Base-by-base conservation (phyloP, 148 eudicot species). In the Rheum nobile region DNA sequence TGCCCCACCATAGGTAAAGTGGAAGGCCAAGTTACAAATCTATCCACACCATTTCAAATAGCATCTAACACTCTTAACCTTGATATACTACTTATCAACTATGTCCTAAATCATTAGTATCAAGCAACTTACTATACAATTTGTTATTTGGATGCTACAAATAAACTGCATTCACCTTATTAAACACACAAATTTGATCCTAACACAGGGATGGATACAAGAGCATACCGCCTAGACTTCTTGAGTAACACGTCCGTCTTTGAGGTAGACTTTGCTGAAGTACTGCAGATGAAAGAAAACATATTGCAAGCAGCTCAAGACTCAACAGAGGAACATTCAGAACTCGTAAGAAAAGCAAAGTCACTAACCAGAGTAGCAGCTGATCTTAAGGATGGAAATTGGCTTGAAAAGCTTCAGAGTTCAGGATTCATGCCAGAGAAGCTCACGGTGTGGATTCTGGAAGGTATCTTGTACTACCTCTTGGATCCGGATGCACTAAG, bases 251-350 rank as follows among this genome's bases (percentile, higher is more conserved):
- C 89, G 74, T 80, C 82, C 24, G 87, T 94, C 54, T 94, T 88
- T 55, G 98, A 94, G 79, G 88, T 94, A 1, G 98, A 94, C 80
- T 89, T 89, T 79, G 88, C 90, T 0, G 92, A 94, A 75, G 96
- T 94, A 52, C 41, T 91, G 79, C 85, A 89, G 78, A 87, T 85
- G 84, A 94, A 94, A 83, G 86, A 86, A 72, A 84, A 83, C 11
- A 86, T 91, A 19, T 79, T 41, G 43, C 43, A 89, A 57, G 91
- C 90, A 76, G 92, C 93, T 81, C 71, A 69, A 32, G 76, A 80
- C 21, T 77, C 89, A 44, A 73, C 52, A 72, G 84, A 82, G 16
- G 81, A 85, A 48, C 65, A 78, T 9, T 81, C 82, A 65, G 83
- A 83, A 9, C 71, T 76, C 39, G 72, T 63, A 39, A 52, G 82